Conservation (phyloP, 2,329 filamentous ascomycete species). For the Penicillium sp. region DNA sequence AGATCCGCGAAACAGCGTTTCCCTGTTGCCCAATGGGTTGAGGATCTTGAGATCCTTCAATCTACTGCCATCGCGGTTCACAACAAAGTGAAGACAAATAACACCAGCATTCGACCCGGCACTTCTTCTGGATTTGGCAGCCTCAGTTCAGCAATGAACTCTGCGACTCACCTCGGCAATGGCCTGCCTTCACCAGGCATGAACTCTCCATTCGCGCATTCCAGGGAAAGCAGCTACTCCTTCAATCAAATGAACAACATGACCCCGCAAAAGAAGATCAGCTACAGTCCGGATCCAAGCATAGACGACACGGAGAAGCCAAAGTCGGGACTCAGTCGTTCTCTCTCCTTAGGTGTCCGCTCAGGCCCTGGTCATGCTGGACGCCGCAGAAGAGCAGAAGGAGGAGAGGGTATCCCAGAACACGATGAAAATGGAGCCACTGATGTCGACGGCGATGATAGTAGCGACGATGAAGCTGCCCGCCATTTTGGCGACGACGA, state of each 20-base stretch:
- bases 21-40: constrained; percentile 65
- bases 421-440: constrained; percentile 15
- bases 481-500: constrained; percentile 40
- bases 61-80: constrained; percentile 58
- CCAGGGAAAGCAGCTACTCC: constrained; percentile 24
- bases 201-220: constrained; percentile 28
- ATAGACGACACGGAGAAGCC: constrained; percentile 33
- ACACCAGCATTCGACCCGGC: constrained; percentile 32
- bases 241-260: constrained; percentile 34
- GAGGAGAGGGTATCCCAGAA: constrained; percentile 20
- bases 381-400: constrained; percentile 19
- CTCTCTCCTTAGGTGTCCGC: constrained; percentile 45
- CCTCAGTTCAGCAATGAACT: constrained; percentile 22
- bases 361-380: constrained; percentile 44
- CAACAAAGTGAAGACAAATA: constrained; percentile 39
- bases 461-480: constrained; percentile 37
- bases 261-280: constrained; percentile 34
- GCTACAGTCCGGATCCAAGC: constrained; percentile 39
- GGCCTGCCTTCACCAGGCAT: constrained; percentile 24
- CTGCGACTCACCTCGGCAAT: constrained; percentile 15
- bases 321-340: constrained; percentile 37
- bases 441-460: constrained; percentile 31
- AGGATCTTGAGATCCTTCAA: constrained; percentile 63
- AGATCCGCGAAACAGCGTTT: constrained; percentile 64
- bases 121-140: constrained; percentile 45